These are phyloP conservation scores for Sarocladium brachiariae DNA, from an alignment of 2,329 filamentous ascomycete genomes.

Conservation along the genomic window DNA sequence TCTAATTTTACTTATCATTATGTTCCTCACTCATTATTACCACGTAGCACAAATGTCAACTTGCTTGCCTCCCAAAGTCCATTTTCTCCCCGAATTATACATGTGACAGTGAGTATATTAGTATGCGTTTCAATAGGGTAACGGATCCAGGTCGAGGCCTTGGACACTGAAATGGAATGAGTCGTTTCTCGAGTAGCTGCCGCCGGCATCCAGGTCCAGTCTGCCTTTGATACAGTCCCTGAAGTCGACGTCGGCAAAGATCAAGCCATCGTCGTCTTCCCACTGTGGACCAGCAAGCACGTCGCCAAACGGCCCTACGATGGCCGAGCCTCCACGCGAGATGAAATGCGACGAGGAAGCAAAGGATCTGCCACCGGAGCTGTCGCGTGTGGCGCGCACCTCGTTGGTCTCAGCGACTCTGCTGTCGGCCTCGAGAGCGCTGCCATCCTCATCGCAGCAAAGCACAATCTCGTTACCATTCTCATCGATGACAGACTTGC, in stretches of 20 bases:
- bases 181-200: conserved; percentile 74
- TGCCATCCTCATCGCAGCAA: conserved; percentile 21
- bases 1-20: too few relatives aligned
- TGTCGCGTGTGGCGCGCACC: conserved; percentile 5
- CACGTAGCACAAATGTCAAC: too few relatives aligned
- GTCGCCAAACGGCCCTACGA: conserved; percentile 73
- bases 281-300: conserved; percentile 75
- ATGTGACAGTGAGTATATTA: too few relatives aligned
- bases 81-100: too few relatives aligned
- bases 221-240: conserved; percentile 79
- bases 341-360: conserved; percentile 35
- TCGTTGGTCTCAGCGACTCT: too few relatives aligned
- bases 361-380: not conserved
- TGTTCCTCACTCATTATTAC: too few relatives aligned
- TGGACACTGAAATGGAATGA: conserved; percentile 54
- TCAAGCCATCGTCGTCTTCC: conserved; percentile 65
- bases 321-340: conserved; percentile 73
- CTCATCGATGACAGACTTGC: conserved; percentile 40
- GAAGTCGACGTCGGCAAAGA: conserved; percentile 72
- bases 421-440: not conserved
- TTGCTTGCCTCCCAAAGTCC: too few relatives aligned
- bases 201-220: conserved; percentile 76
- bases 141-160: conserved; percentile 49
- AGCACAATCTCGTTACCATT: conserved; percentile 51
- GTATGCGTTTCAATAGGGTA: conserved; percentile 39